phyloP scores from a whole-genome alignment of 139 green algal species.

The Micractinium sp. region DNA sequence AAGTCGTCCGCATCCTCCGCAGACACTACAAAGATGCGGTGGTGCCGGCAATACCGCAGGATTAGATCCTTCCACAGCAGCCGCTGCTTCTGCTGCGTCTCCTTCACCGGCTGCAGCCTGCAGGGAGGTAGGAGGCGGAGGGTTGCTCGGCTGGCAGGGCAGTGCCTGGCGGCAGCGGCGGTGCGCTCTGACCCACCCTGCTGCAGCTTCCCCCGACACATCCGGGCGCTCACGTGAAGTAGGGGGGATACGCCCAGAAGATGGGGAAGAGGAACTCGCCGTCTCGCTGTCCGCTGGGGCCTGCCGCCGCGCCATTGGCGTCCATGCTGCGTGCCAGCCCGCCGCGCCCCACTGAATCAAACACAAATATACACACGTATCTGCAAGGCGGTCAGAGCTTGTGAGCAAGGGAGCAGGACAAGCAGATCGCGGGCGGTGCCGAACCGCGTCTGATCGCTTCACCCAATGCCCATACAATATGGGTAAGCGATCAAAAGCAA shows the following conservation, averaged over 20 bases:
- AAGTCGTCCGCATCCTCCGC: slow-evolving; percentile 53
- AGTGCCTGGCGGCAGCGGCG: too few species aligned
- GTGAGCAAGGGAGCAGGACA: too few species aligned
- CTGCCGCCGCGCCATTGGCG: background rate
- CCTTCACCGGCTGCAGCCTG: slow-evolving; percentile 85
- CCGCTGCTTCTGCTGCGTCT: slow-evolving; percentile 82
- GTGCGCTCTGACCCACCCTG: background rate
- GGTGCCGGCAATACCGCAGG: slow-evolving; percentile 72
- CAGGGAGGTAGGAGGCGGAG: background rate
- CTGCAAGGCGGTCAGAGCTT: too few species aligned
- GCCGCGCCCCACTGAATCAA: too few species aligned
- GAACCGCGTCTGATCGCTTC: too few species aligned
- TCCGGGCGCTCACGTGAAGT: slow-evolving; percentile 72
- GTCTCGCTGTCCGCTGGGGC: background rate
- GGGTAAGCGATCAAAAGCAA: too few species aligned
- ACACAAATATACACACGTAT: too few species aligned
- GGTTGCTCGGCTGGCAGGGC: background rate
- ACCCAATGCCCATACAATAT: too few species aligned
- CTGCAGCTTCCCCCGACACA: background rate
- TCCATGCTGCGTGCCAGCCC: background rate
- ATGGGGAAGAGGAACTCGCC: slow-evolving; percentile 62
- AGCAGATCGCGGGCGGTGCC: too few species aligned
- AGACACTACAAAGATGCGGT: slow-evolving; percentile 65
- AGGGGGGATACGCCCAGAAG: slow-evolving; percentile 77
- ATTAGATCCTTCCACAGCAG: slow-evolving; percentile 78